Evolutionary conservation across 1,284 basidiomycete genomes (phyloP), one percentile per base, ranked within the genome.

Genomic region (Trametes sp.): DNA sequence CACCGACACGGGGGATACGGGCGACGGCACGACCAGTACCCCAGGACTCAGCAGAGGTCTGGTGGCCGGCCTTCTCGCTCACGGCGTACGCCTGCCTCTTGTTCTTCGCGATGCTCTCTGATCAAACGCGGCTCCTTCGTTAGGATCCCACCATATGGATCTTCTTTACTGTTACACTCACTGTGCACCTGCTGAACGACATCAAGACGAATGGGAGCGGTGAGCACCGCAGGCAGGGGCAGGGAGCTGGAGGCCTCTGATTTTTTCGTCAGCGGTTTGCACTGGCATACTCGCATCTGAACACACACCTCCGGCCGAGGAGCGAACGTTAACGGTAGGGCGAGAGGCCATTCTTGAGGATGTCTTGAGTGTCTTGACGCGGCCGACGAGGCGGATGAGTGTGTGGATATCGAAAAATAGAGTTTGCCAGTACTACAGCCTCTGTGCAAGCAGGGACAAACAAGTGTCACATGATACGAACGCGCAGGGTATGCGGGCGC

Each of bases 21-120:
- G 97, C 98, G 70, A 99, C 97, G 74, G 98, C 98, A 84, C 98
- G 96, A 92, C 97, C 97, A 73, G 97, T 99, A 84, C 97, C 97
- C 97, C 97, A 99, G 56, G 98, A 99, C 81, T 97, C 95, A 70
- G 97, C 97, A 69, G 92, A 95, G 74, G 98, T 99, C 83, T 99
- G 97, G 86, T 98, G 95, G 76, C 98, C 98, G 70, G 98, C 98
- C 83, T 98, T 98, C 83, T 93, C 92, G 79, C 91, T 93, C 76
- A 99, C 98, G 75, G 96, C 86, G 84, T 99, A 98, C 53, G 97
- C 90, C 85, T 99, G 97, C 73, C 96, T 90, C 84, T 90, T 95
- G 91, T 98, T 98, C 90, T 98, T 98, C 71, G 95, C 95, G 75
- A 98, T 90, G 84, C 94, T 96, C 89, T 98, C 95, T 97, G 78